Base-by-base conservation (phyloP, 306 rosid species). In the Vigna radiata region DNA sequence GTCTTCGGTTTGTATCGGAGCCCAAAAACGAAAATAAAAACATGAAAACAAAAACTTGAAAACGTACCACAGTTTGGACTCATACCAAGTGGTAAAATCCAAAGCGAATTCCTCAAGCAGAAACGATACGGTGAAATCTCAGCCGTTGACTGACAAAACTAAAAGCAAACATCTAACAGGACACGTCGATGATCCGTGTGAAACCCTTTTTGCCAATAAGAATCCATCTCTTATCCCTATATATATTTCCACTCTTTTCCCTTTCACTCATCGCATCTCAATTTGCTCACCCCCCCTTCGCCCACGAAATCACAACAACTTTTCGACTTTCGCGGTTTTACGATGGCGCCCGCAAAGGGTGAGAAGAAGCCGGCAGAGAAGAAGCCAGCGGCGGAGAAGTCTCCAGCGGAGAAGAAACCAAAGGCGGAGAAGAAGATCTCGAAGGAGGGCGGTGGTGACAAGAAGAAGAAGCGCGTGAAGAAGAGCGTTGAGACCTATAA, bases 371-470 rank as follows among this genome's bases (percentile, higher is more conserved):
- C 91, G 0, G 91, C 88, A 0, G 89, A 86, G 89, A 86, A 89
- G 86, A 89, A 86, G 11, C 89, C 87, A 0, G 86, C 73, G 0
- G 90, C 77, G 0, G 90, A 91, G 89, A 91, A 89, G 18, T 17
- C 89, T 0, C 92, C 93, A 0, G 81, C 86, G 7, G 91, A 91
- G 86, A 91, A 88, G 79, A 84, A 85, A 44, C 90, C 93, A 0
- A 88, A 83, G 61, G 96, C 90, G 0, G 96, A 88, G 90, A 92
- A 92, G 90, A 89, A 90, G 88, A 85, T 92, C 78, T 73, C 92
- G 0, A 92, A 89, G 80, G 96, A 90, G 2, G 88, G 91, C 4
- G 87, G 84, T 4, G 82, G 82, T 41, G 91, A 91, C 47, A 91
- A 88, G 90, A 91, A 88, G 89, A 91, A 89, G 87, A 89, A 73